These are phyloP conservation scores for Pseudogymnoascus sp. DNA, from an alignment of 2,329 filamentous ascomycete species.

Conservation along the genomic window DNA sequence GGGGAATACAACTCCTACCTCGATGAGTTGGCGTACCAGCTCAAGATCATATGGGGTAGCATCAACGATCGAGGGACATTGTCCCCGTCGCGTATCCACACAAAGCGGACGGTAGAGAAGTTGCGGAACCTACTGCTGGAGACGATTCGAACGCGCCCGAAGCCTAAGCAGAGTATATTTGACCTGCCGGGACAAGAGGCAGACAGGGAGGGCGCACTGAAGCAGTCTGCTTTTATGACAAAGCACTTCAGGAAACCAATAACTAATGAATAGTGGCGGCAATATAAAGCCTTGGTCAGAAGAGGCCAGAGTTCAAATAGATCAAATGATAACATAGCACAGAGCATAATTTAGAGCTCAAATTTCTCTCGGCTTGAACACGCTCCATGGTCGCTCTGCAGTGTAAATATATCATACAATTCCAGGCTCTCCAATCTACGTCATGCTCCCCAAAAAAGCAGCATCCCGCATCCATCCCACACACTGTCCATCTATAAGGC, in stretches of 20 bases:
- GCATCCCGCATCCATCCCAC: neutral
- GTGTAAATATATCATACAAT: conserved; percentile 9
- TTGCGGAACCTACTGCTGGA: conserved; percentile 66
- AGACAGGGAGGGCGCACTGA: neutral
- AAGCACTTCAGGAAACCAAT: conserved; percentile 23
- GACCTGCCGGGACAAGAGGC: neutral
- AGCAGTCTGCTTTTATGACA: conserved; percentile 9
- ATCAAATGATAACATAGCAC: neutral
- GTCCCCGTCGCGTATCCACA: conserved; percentile 63
- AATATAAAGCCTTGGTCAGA: neutral
- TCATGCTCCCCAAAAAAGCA: conserved; percentile 21
- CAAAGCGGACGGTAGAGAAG: conserved; percentile 67
- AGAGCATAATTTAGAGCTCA: conserved; percentile 7
- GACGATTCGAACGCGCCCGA: conserved; percentile 57
- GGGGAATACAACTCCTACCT: conserved; percentile 61
- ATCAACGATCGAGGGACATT: conserved; percentile 70
- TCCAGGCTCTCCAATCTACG: conserved; percentile 27
- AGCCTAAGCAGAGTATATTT: conserved; percentile 46
- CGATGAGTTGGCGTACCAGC: conserved; percentile 53
- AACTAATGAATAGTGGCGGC: neutral
- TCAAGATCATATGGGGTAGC: conserved; percentile 49
- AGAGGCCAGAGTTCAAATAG: neutral
- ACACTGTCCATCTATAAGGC: neutral
- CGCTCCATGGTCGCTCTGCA: conserved; percentile 7
- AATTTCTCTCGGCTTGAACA: conserved; percentile 5